phyloP scores from a whole-genome alignment of 352 stramenopile genomes.

The Phytophthora syringae region DNA sequence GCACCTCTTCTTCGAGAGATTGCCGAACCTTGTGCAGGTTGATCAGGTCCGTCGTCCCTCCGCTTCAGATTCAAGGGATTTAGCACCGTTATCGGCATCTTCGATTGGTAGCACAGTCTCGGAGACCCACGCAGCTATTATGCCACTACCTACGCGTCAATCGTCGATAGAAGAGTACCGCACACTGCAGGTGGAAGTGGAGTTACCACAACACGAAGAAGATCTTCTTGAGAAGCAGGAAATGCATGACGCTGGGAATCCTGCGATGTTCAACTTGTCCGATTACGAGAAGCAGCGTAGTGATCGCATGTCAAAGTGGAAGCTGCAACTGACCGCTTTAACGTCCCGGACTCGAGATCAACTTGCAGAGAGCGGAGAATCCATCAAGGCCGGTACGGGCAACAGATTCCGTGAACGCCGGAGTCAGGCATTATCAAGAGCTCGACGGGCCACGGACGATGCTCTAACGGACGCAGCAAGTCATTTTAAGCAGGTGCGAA shows the following conservation, averaged over 20 bases:
- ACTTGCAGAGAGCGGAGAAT: constrained; percentile 35
- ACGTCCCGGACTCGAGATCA: constrained; percentile 51
- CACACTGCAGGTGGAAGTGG: constrained; percentile 34
- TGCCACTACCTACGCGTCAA: constrained; percentile 14
- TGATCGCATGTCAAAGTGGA: constrained; percentile 57
- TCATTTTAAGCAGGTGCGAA: constrained; percentile 62
- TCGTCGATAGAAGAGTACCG: constrained; percentile 46
- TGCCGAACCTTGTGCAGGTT: constrained; percentile 69
- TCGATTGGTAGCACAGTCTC: constrained; percentile 28
- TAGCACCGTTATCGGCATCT: constrained; percentile 13
- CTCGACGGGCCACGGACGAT: constrained; percentile 41
- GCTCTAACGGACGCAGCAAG: constrained; percentile 57
- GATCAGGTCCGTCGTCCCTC: constrained; percentile 54
- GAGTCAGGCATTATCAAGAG: constrained; percentile 35
- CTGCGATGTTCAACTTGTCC: constrained; percentile 28
- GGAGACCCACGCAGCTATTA: constrained; percentile 4
- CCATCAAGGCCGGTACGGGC: constrained; percentile 15
- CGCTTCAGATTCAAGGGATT: constrained; percentile 6
- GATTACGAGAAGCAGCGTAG: constrained; percentile 57
- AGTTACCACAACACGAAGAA: constrained; percentile 25
- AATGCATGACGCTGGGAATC: constrained; percentile 21
- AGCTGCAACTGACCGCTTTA: constrained; percentile 54
- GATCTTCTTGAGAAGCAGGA: constrained; percentile 25
- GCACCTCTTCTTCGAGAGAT: constrained; percentile 60
- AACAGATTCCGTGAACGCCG: constrained; percentile 30